Evolutionary conservation across 225 moss, liverwort and hornwort species (phyloP).

Genomic region (Sphagnum contortum): DNA sequence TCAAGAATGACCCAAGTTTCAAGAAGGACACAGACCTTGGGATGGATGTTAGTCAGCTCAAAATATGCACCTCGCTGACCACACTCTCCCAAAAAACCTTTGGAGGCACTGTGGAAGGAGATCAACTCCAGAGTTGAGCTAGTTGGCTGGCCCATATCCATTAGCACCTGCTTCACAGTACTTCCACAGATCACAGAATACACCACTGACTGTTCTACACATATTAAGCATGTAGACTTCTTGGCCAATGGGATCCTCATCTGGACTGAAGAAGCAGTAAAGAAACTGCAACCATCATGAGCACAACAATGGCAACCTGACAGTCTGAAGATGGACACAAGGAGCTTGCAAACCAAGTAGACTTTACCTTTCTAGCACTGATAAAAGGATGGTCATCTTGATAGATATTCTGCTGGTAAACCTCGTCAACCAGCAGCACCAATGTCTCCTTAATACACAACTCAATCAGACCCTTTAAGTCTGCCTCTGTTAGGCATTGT

Average conservation of each 20-base stretch:
- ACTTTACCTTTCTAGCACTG: constrained; percentile 73
- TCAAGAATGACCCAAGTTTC: too few relatives aligned
- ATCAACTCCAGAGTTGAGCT: constrained; percentile 67
- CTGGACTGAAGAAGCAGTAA: too few relatives aligned
- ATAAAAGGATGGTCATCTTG: constrained; percentile 84
- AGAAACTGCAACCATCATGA: too few relatives aligned
- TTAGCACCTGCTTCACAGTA: constrained; percentile 39
- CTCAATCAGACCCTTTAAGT: constrained; percentile 60
- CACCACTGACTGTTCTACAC: too few relatives aligned
- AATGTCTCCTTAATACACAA: constrained; percentile 58
- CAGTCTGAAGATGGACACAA: not conserved
- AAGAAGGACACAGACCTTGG: constrained; percentile 21
- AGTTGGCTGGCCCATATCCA: constrained; percentile 50
- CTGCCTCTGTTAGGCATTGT: constrained; percentile 60
- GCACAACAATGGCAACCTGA: not conserved
- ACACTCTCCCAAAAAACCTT: constrained; percentile 83
- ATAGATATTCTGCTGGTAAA: constrained; percentile 81
- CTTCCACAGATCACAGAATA: not conserved
- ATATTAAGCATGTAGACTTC: too few relatives aligned
- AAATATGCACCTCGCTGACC: constrained; percentile 90
- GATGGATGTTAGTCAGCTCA: constrained; percentile 87
- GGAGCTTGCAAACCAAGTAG: not conserved
- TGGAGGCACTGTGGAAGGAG: constrained; percentile 78
- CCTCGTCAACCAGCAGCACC: constrained; percentile 81
- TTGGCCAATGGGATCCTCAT: too few relatives aligned